Percentiles rank a stretch among this genome's conserved stretches.
Evolutionary conservation across 2,329 filamentous ascomycete genomes (phyloP).

Genomic region (Monosporascus sp.): DNA sequence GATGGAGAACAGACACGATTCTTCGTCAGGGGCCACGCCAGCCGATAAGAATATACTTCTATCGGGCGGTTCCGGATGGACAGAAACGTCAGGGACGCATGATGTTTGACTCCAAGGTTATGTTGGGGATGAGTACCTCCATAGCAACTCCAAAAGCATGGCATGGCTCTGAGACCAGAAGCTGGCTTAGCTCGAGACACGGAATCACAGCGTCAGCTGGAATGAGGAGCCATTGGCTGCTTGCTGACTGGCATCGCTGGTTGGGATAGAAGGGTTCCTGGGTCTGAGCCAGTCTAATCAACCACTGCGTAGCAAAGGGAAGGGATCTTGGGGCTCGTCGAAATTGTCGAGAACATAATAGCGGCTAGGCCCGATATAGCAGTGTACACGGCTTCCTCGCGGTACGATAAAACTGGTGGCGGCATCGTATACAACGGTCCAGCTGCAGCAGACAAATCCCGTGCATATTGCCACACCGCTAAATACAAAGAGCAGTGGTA

Average conservation of each 20-base stretch:
- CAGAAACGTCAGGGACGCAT: background rate
- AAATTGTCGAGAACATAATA: background rate
- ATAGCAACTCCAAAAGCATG: conserved; percentile 10
- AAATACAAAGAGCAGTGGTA: conserved; percentile 20
- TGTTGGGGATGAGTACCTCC: conserved; percentile 10
- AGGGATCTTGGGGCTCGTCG: no score
- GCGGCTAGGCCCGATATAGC: background rate
- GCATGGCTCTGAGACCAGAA: conserved; percentile 8
- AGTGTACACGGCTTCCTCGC: no score
- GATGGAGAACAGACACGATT: conserved; percentile 15
- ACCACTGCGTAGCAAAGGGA: no score
- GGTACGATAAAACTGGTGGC: conserved; percentile 7
- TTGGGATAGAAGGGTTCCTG: background rate
- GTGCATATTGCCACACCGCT: conserved; percentile 23
- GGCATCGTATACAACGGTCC: conserved; percentile 25
- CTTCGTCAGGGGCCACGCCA: conserved; percentile 13
- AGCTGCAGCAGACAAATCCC: conserved; percentile 11
- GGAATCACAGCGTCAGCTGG: conserved; percentile 8
- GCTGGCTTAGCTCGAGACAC: conserved; percentile 8
- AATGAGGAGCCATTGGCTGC: conserved; percentile 1
- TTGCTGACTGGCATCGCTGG: conserved; percentile 5
- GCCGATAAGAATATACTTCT: conserved; percentile 17
- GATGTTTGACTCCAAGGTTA: background rate
- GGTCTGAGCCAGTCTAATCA: background rate
- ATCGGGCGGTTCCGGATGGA: conserved; percentile 2